phyloP scores from a whole-genome alignment of 2,329 filamentous ascomycete genomes.

The Gnomoniopsis sp. region DNA sequence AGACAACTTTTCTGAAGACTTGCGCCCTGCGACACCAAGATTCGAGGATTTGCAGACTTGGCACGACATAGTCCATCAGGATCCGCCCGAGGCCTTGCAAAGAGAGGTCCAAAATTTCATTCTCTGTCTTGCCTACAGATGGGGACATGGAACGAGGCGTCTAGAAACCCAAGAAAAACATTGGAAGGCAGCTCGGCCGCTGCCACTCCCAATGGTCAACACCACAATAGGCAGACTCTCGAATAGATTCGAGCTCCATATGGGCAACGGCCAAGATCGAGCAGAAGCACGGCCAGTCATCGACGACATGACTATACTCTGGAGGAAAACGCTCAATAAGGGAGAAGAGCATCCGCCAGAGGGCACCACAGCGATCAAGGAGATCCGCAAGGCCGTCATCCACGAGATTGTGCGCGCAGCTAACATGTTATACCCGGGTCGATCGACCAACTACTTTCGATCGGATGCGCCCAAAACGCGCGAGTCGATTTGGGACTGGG shows the following conservation, averaged over 20 bases:
- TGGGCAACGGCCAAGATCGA: background rate
- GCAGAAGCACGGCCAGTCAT: background rate
- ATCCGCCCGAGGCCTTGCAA: background rate
- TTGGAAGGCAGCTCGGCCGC: background rate
- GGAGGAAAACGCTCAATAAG: conserved; percentile 16
- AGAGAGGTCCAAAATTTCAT: conserved; percentile 3
- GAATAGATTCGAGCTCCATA: background rate
- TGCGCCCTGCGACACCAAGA: background rate
- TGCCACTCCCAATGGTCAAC: background rate
- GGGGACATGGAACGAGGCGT: background rate
- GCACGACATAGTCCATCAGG: conserved; percentile 3
- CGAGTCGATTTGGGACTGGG: conserved; percentile 36
- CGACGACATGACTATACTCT: background rate
- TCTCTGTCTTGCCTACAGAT: conserved; percentile 13
- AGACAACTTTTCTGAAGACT: conserved; percentile 1
- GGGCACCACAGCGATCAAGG: conserved; percentile 14
- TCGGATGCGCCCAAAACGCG: conserved; percentile 21
- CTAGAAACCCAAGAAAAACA: background rate
- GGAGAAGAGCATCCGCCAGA: conserved; percentile 17
- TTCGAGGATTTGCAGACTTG: conserved; percentile 10
- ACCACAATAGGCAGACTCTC: background rate
- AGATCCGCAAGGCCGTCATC: conserved; percentile 38
- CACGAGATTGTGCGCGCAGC: conserved; percentile 41
- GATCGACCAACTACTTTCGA: conserved; percentile 25
- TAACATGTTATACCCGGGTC: conserved; percentile 38